These are phyloP conservation scores for Aurinia saxatilis DNA, from an alignment of 345 rosid genomes.

Conservation along the genomic window DNA sequence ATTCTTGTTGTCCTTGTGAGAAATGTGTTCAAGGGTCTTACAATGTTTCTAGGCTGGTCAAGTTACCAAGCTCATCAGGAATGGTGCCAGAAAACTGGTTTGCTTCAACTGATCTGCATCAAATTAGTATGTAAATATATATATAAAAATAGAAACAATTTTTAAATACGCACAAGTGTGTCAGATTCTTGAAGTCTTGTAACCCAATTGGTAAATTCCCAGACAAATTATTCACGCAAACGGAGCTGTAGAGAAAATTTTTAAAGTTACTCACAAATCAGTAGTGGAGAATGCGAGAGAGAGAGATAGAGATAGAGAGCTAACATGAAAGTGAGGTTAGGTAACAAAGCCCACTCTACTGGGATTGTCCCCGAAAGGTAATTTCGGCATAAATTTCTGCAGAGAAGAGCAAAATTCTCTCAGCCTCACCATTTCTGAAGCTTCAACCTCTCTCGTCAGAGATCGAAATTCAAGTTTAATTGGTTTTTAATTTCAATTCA, in stretches of 20 bases:
- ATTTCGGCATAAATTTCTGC: constrained; percentile 25
- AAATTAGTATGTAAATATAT: no score
- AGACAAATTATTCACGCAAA: constrained; percentile 40
- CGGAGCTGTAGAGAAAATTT: constrained; percentile 23
- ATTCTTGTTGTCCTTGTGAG: no score
- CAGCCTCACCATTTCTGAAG: no score
- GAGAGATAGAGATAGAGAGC: not conserved
- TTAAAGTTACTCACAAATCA: not conserved
- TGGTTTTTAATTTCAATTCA: not conserved
- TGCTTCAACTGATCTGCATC: constrained; percentile 44
- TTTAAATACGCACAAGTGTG: constrained; percentile 30
- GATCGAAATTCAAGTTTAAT: no score
- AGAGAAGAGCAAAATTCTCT: not conserved
- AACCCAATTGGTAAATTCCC: constrained; percentile 40
- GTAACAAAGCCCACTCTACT: constrained; percentile 44
- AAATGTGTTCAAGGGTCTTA: constrained; percentile 25
- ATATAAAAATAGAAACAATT: not conserved
- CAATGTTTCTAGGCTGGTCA: constrained; percentile 34
- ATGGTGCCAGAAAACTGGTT: constrained; percentile 46
- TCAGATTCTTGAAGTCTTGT: constrained; percentile 39
- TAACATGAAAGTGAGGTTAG: constrained; percentile 35
- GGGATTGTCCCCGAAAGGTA: constrained; percentile 50
- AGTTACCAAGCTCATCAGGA: constrained; percentile 43
- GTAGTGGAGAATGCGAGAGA: no score
- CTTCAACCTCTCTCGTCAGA: no score